Evolutionary conservation across 805 yeast species (phyloP).

Genomic region (Candida pseudoglaebosa): DNA sequence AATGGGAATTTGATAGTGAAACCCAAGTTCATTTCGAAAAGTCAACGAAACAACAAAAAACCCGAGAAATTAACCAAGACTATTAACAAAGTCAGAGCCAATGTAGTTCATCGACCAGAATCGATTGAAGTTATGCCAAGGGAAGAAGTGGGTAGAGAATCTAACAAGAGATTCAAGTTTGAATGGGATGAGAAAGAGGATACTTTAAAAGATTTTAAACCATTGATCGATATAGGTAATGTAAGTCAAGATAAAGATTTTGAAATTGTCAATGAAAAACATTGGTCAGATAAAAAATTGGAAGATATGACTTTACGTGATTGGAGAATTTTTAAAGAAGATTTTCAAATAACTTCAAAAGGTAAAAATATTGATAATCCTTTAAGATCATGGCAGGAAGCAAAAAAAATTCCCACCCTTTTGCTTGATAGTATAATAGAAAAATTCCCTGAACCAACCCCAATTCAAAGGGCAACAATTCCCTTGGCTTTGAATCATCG

Average conservation of each 20-base stretch:
- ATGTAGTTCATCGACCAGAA: background rate
- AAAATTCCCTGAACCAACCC: conserved; percentile 66
- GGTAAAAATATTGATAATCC: conserved; percentile 51
- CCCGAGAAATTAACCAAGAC: conserved; percentile 6
- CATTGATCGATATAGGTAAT: conserved; percentile 23
- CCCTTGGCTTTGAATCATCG: conserved; percentile 58
- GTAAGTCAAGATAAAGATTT: conserved; percentile 8
- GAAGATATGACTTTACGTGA: conserved; percentile 73
- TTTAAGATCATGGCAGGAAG: conserved; percentile 70
- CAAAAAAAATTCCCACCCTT: conserved; percentile 38
- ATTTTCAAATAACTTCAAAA: conserved; percentile 59
- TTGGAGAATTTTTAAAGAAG: conserved; percentile 85
- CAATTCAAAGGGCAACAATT: conserved; percentile 85
- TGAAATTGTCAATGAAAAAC: conserved; percentile 19
- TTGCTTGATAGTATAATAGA: conserved; percentile 23
- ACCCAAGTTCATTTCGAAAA: conserved; percentile 21
- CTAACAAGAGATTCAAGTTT: conserved; percentile 48
- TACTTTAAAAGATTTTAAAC: conserved; percentile 45
- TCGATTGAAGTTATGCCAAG: background rate
- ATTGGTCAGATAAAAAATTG: conserved; percentile 69
- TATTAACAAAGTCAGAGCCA: background rate
- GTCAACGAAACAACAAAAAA: conserved; percentile 13
- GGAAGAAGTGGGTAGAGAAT: conserved; percentile 1
- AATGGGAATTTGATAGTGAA: conserved; percentile 4
- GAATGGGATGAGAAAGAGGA: conserved; percentile 72